Conservation (phyloP, 331 rosid species). For the Cydonia oblonga region DNA sequence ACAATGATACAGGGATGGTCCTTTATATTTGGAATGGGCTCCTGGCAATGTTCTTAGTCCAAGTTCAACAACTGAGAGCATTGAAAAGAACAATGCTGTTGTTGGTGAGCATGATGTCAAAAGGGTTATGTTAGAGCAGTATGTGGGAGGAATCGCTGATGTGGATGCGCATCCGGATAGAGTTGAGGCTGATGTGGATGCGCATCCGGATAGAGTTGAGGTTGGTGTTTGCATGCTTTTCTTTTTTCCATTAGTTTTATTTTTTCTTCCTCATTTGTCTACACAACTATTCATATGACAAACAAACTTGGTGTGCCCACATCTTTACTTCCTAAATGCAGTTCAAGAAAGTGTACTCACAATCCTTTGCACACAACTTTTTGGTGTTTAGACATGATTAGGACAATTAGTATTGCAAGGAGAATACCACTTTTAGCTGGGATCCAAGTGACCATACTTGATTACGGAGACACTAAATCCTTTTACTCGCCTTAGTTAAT, state of each 20-base stretch:
- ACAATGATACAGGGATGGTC: slow-evolving; percentile 58
- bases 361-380: not conserved
- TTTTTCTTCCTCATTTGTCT: not conserved
- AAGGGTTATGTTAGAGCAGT: slow-evolving; percentile 47
- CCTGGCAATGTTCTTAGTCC: slow-evolving; percentile 59
- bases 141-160: slow-evolving; percentile 45
- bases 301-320: not conserved
- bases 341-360: not conserved
- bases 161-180: slow-evolving; percentile 73
- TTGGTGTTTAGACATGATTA: too few species aligned
- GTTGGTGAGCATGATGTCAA: slow-evolving; percentile 60
- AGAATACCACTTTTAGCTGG: not conserved
- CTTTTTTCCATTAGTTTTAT: not conserved
- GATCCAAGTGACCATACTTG: not conserved
- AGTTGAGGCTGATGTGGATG: slow-evolving; percentile 72
- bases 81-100: slow-evolving; percentile 26
- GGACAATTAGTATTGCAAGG: not conserved
- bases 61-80: slow-evolving; percentile 28
- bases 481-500: not conserved
- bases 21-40: slow-evolving; percentile 92
- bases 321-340: not conserved
- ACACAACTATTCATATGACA: not conserved
- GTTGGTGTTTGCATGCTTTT: slow-evolving; percentile 30
- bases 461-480: too few species aligned
- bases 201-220: slow-evolving; percentile 88